Evolutionary conservation across 164 flowering plant species (phyloP), one percentile per base, ranked within the genome.

Genomic region (Echeveria elegans): DNA sequence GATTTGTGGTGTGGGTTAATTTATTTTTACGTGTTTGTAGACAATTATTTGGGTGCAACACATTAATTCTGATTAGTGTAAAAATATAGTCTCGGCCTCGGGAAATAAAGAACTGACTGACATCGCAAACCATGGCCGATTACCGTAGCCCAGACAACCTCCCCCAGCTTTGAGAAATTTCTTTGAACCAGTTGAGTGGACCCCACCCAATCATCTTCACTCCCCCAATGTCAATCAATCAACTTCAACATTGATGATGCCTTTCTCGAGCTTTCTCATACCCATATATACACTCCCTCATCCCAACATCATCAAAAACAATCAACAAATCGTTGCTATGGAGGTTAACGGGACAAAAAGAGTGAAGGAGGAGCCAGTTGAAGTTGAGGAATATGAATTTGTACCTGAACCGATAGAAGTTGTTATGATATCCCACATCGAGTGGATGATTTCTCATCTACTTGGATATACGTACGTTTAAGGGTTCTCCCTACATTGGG

Each of bases 401-500:
- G 28, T 45, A 0, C 81, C 90, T 15, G 77, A 62, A 64, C 90
- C 90, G 12, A 78, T 81, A 74, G 87, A 78, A 67, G 83, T 86
- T n/a, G n/a, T n/a, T n/a, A n/a, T n/a, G n/a, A n/a, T n/a, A n/a
- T n/a, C n/a, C n/a, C n/a, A n/a, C n/a, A n/a, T n/a, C n/a, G n/a
- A n/a, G n/a, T n/a, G n/a, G n/a, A n/a, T n/a, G n/a, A n/a, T n/a
- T n/a, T n/a, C n/a, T n/a, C n/a, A n/a, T n/a, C n/a, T n/a, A n/a
- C n/a, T n/a, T n/a, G n/a, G n/a, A n/a, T n/a, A n/a, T n/a, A n/a
- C n/a, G n/a, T n/a, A n/a, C n/a, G n/a, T n/a, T n/a, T n/a, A n/a
- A n/a, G n/a, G n/a, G n/a, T n/a, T n/a, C n/a, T n/a, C n/a, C n/a
- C n/a, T n/a, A n/a, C n/a, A n/a, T n/a, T n/a, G n/a, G n/a, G n/a